Evolutionary conservation across 768 basidiomycete species (phyloP).

Genomic region (Amanita molliuscula): DNA sequence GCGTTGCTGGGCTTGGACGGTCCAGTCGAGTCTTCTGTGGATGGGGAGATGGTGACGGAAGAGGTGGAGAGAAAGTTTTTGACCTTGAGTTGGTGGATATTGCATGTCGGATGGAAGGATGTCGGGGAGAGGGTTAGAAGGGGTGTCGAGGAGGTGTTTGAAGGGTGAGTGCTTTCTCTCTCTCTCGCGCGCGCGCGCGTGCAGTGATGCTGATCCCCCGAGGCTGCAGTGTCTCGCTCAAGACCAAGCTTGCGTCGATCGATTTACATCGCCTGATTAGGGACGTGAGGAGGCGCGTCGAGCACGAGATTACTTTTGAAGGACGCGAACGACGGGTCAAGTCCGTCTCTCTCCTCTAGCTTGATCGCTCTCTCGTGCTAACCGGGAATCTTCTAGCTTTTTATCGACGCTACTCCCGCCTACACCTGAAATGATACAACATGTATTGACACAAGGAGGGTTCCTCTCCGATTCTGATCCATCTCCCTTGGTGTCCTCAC

Average conservation of each 20-base stretch:
- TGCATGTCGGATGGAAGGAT: constrained; percentile 88
- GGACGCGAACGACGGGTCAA: constrained; percentile 47
- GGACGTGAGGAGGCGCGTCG: constrained; percentile 70
- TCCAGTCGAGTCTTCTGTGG: constrained; percentile 5
- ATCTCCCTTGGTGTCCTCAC: too few species aligned
- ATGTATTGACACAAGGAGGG: constrained; percentile 61
- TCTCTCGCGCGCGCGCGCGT: too few species aligned
- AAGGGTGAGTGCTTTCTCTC: constrained; percentile 44
- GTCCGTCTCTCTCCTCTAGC: constrained; percentile 18
- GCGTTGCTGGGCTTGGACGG: constrained; percentile 14
- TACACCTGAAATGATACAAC: constrained; percentile 58
- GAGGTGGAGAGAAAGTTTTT: constrained; percentile 74
- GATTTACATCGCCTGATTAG: constrained; percentile 62
- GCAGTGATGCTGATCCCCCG: background rate
- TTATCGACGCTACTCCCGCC: constrained; percentile 66
- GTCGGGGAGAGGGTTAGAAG: constrained; percentile 62
- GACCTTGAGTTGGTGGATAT: constrained; percentile 86
- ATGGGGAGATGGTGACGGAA: constrained; percentile 28
- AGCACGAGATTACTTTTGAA: constrained; percentile 57
- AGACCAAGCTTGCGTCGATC: constrained; percentile 55
- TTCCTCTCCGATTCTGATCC: constrained; percentile 12
- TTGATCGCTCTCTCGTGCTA: background rate
- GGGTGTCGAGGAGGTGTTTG: constrained; percentile 76
- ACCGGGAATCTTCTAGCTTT: constrained; percentile 35
- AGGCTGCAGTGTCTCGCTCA: constrained; percentile 69